Conservation (phyloP, 2,329 filamentous ascomycete genomes). For the Alternaria sp. region DNA sequence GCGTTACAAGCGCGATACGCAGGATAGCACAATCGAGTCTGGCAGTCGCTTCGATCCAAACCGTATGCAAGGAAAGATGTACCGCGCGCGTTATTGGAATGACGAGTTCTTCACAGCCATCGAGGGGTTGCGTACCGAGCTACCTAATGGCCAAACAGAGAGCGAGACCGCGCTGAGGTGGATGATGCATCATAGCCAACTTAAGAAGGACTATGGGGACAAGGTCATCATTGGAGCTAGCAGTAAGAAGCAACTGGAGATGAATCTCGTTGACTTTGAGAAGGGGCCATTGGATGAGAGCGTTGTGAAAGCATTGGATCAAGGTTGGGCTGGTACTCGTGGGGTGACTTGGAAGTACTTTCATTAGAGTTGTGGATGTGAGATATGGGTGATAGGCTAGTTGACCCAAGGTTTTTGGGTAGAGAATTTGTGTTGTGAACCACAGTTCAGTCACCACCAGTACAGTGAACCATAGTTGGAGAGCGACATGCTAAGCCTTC, state of each 20-base stretch:
- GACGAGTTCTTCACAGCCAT: constrained; percentile 56
- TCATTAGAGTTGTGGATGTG: constrained; percentile 10
- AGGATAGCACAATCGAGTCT: constrained; percentile 45
- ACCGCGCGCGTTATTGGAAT: constrained; percentile 54
- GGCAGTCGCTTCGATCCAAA: constrained; percentile 47
- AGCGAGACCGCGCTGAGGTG: constrained; percentile 56
- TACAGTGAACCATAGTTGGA: not conserved
- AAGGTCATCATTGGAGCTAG: constrained; percentile 68
- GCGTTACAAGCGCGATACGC: constrained; percentile 57
- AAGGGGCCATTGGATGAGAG: constrained; percentile 73
- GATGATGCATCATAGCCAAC: constrained; percentile 54
- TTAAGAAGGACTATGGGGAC: constrained; percentile 65
- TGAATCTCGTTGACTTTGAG: constrained; percentile 65
- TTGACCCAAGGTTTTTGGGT: not conserved
- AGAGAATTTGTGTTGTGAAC: not conserved
- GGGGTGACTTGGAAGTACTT: constrained; percentile 25
- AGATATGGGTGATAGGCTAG: not conserved
- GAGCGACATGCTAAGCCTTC: too few species aligned
- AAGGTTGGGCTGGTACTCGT: constrained; percentile 68
- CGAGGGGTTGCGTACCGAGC: constrained; percentile 50
- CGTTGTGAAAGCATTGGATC: not conserved
- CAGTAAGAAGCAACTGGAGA: constrained; percentile 63
- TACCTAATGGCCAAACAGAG: constrained; percentile 51
- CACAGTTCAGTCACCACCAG: too few species aligned
- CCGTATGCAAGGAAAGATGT: constrained; percentile 49